Conservation (phyloP, 208 protist genomes). For the Acanthamoeba rhysodes region DNA sequence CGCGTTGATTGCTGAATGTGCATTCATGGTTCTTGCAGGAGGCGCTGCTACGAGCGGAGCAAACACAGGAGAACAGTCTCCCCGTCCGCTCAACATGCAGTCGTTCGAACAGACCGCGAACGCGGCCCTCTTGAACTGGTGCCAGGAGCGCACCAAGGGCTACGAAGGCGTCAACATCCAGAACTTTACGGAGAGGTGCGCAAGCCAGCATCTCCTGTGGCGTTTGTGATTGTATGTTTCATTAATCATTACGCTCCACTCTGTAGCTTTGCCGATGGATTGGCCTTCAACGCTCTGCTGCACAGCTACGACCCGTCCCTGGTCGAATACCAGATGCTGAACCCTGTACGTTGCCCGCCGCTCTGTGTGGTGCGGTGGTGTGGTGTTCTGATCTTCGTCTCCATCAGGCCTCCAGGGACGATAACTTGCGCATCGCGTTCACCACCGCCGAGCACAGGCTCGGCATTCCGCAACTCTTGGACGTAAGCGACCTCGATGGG, state of each 20-base stretch:
- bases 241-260: background rate
- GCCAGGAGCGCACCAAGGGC: conserved; percentile 48
- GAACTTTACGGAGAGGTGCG: conserved; percentile 64
- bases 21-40: background rate
- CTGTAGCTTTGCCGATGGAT: conserved; percentile 53
- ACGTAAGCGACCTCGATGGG: conserved; percentile 80
- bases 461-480: conserved; percentile 89
- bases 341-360: background rate
- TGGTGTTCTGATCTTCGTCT: background rate
- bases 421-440: conserved; percentile 89
- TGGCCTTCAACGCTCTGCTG: conserved; percentile 61
- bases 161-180: conserved; percentile 68
- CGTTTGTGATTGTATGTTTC: background rate
- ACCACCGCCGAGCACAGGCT: conserved; percentile 88
- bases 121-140: conserved; percentile 58
- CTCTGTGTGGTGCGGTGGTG: no score
- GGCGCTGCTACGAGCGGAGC: background rate
- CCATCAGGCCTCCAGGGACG: conserved; percentile 67
- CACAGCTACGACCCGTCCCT: conserved; percentile 45
- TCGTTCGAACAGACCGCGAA: conserved; percentile 31
- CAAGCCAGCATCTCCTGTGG: no score
- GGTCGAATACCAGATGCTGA: conserved; percentile 10
- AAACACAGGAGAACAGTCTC: background rate
- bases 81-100: background rate
- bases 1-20: background rate